These are phyloP conservation scores for Sphagnum magellanicum DNA, from an alignment of 228 moss, liverwort and hornwort species.

Conservation along the genomic window DNA sequence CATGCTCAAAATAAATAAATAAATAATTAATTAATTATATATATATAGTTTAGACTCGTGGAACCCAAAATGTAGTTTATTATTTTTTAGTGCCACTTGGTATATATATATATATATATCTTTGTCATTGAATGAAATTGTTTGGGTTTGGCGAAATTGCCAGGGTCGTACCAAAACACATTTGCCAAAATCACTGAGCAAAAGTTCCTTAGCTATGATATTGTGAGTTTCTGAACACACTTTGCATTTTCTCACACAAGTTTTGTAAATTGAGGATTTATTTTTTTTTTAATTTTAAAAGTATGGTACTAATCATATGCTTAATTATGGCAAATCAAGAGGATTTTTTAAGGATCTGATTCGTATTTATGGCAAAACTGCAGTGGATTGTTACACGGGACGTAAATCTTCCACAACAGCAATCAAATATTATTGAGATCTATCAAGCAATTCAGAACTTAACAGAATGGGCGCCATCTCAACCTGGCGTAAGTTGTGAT, in stretches of 20 bases:
- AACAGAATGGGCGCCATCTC: constrained; percentile 60
- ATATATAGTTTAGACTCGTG: no score
- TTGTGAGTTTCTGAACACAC: constrained; percentile 39
- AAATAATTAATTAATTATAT: no score
- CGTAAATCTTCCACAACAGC: constrained; percentile 47
- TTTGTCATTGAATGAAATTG: not conserved
- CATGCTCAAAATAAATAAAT: no score
- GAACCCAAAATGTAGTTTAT: no score
- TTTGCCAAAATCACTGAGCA: constrained; percentile 78
- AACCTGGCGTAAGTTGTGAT: constrained; percentile 41
- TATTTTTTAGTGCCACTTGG: no score
- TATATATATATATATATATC: no score
- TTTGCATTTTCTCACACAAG: not conserved
- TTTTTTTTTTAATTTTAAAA: not conserved
- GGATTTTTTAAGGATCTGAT: not conserved
- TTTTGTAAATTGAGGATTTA: no score
- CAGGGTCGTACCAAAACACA: constrained; percentile 92
- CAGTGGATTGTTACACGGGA: constrained; percentile 84
- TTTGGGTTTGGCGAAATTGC: not conserved
- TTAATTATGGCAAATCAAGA: no score
- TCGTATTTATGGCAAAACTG: constrained; percentile 5
- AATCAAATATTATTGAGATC: constrained; percentile 35
- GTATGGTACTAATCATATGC: not conserved
- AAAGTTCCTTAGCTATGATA: constrained; percentile 69
- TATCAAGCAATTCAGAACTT: constrained; percentile 39